Percentiles rank a stretch among this genome's conserved stretches.
These are phyloP conservation scores for Melocanna baccifera DNA, from an alignment of 176 grass and related monocot species.

Conservation along the genomic window DNA sequence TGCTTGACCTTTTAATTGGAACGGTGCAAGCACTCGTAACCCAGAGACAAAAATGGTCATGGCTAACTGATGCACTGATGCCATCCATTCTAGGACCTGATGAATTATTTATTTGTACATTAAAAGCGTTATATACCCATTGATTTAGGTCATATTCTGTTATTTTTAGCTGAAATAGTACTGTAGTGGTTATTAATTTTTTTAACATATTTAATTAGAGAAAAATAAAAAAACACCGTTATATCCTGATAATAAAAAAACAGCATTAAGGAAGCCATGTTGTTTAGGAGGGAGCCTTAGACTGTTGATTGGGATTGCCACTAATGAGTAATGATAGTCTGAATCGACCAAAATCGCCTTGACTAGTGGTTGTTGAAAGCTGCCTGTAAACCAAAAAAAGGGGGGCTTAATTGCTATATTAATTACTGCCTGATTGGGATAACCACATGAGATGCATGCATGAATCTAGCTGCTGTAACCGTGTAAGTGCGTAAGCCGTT, in stretches of 20 bases:
- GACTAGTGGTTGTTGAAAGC: not conserved
- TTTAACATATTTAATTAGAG: too few relatives aligned
- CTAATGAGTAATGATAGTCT: not conserved
- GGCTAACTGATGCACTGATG: not conserved
- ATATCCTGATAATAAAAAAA: too few relatives aligned
- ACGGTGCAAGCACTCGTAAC: not conserved
- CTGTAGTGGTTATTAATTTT: too few relatives aligned
- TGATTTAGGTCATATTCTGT: not conserved
- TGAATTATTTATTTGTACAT: too few relatives aligned
- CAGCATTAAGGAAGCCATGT: too few relatives aligned
- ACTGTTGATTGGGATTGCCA: not conserved
- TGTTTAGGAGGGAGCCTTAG: not conserved
- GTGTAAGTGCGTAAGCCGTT: conserved; percentile 1
- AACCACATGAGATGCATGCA: not conserved
- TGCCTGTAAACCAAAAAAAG: not conserved
- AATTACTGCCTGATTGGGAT: not conserved
- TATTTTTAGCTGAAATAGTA: too few relatives aligned
- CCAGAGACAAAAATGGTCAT: not conserved
- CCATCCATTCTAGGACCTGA: too few relatives aligned
- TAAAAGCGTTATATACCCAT: not conserved
- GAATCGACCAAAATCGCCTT: not conserved
- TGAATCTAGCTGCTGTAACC: not conserved
- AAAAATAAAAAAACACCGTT: too few relatives aligned
- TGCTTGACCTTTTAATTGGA: not conserved
- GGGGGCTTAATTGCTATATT: not conserved